Evolutionary conservation across 140 eudicot species (phyloP), one percentile per base, ranked within the genome.

Genomic region (Erigeron philadelphicus): DNA sequence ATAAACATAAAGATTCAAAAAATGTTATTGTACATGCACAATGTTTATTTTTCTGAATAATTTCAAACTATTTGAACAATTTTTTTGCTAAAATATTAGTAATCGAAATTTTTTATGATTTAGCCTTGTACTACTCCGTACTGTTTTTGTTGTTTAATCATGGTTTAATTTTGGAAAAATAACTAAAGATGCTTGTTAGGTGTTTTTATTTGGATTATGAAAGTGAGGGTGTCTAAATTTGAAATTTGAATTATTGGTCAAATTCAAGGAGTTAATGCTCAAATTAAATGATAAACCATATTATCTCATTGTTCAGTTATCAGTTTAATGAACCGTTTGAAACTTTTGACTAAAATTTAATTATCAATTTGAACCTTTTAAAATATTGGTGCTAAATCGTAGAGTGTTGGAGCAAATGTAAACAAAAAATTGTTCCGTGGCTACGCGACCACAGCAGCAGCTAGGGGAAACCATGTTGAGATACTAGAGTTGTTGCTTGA

Each of bases 341-440:
- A 67, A 15, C 38, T 41, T 13, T 35, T 56, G 40, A 54, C 40
- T 68, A 3, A 17, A 40, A 31, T 31, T 31, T 31, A 31, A 31
- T 31, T 4, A 31, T 2, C 38, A 31, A 4, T 31, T 31, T 31
- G 38, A 31, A 31, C 38, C 38, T 31, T 4, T 31, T 31, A 4
- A 31, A 31, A 31, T 31, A 31, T 18, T 41, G 53, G 50, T 44
- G 25, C 11, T 35, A 47, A 62, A 47, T 60, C 64, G 43, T 76
- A 89, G 96, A 82, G 65, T 25, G 40, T 19, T 58, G 95, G 96
- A 49, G 96, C 96, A 1, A 70, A 79, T 18, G 84, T 82, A 50
- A 84, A 87, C 80, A 86, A 89, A 72, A 89, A 84, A 66, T 16
- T 89, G 61, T 89, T 89, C 52, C 84, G 91, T 50, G 96, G 96